phyloP scores from a whole-genome alignment of 441 rosid genomes.

The Eruca vesicaria region DNA sequence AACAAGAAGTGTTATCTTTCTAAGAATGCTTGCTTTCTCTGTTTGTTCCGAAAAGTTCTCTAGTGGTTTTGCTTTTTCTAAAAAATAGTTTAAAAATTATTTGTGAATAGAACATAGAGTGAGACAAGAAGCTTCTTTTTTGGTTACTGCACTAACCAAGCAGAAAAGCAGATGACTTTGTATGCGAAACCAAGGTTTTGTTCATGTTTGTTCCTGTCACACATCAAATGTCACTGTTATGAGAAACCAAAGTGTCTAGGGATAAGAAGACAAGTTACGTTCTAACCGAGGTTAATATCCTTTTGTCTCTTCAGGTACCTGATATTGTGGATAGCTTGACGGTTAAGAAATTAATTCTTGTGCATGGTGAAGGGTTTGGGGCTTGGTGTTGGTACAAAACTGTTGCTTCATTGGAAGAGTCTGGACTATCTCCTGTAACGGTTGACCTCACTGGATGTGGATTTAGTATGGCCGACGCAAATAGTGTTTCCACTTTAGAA shows the following conservation, averaged over 20 bases:
- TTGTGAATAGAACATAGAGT: not conserved
- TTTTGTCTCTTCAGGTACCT: constrained; percentile 26
- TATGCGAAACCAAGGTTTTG: not conserved
- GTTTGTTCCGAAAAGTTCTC: constrained; percentile 43
- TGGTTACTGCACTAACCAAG: not conserved
- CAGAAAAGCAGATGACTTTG: not conserved
- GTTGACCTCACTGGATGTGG: constrained; percentile 88
- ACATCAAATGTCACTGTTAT: not conserved
- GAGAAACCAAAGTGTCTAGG: not conserved
- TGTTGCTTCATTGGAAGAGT: constrained; percentile 79
- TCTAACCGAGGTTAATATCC: not conserved
- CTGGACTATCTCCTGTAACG: constrained; percentile 68
- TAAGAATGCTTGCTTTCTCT: not conserved
- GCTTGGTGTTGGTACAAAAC: constrained; percentile 99
- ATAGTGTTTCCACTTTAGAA: constrained; percentile 59
- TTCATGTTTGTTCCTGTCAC: not conserved
- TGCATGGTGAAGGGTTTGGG: constrained; percentile 97
- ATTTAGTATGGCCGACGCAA: constrained; percentile 65
- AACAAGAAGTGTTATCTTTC: not conserved
- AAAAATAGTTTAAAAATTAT: not conserved
- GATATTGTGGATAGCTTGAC: constrained; percentile 65
- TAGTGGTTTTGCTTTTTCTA: constrained; percentile 32
- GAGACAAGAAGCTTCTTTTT: constrained; percentile 9
- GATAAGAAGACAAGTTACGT: not conserved
- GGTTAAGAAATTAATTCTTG: constrained; percentile 57